A percentile compares a stretch with the other conserved stretches of the same genome.
Conservation (phyloP, 257 asterid species). For the Salvia miltiorrhiza region DNA sequence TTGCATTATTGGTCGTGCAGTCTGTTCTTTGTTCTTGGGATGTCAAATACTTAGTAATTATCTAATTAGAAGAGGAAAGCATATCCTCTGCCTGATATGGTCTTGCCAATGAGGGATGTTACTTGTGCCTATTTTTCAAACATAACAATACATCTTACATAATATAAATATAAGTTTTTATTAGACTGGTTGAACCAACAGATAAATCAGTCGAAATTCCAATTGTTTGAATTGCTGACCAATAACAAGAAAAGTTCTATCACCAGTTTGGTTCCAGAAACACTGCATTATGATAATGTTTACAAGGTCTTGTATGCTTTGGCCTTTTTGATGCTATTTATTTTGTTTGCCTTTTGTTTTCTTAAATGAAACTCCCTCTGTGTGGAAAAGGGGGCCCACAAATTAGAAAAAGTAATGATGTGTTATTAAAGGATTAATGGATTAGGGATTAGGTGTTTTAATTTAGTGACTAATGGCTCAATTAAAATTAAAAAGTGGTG, state of each 20-base stretch:
- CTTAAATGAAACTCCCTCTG: not conserved
- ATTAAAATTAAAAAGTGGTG: too few species aligned
- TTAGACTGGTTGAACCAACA: not conserved
- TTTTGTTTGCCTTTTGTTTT: not conserved
- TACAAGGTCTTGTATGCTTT: conserved; percentile 5
- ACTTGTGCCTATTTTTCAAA: not conserved
- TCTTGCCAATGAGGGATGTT: not conserved
- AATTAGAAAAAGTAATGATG: too few species aligned
- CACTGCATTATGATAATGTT: not conserved
- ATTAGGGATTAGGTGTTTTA: too few species aligned
- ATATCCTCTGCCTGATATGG: not conserved
- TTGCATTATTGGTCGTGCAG: not conserved
- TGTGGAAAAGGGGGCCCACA: too few species aligned
- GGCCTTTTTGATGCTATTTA: not conserved
- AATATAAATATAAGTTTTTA: not conserved
- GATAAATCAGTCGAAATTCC: not conserved
- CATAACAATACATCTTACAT: not conserved
- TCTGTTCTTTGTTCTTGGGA: not conserved
- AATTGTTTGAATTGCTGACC: not conserved
- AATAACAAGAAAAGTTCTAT: not conserved
- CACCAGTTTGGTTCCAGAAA: not conserved
- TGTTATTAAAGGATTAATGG: too few species aligned
- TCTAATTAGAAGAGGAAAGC: not conserved
- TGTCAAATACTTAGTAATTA: not conserved
- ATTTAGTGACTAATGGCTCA: too few species aligned